phyloP scores from a whole-genome alignment of 169 alveolate species.

The Theileria parva region DNA sequence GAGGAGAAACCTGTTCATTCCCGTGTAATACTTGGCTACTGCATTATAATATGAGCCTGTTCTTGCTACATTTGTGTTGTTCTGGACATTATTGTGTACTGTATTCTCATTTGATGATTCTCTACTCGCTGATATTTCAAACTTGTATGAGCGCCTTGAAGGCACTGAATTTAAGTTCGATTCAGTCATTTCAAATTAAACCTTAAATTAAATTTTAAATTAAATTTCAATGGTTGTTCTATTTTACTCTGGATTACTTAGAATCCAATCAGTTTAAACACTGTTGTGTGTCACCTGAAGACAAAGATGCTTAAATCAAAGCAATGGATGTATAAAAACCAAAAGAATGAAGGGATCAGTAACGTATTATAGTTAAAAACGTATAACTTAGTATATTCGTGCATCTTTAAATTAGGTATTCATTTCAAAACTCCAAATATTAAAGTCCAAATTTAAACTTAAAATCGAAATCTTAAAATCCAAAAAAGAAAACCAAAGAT shows the following conservation, averaged over 20 bases:
- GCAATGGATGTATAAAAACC: not conserved
- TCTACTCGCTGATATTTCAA: not conserved
- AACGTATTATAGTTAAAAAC: not conserved
- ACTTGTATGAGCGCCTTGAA: not conserved
- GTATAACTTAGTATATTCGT: not conserved
- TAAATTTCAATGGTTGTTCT: not conserved
- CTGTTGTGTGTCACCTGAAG: not conserved
- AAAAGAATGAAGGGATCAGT: not conserved
- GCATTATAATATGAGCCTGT: slow-evolving; percentile 7
- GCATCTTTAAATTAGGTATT: not conserved
- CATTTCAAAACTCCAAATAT: not conserved
- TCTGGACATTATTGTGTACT: not conserved
- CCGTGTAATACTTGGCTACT: slow-evolving; percentile 3
- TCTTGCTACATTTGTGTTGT: not conserved
- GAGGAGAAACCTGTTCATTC: not conserved
- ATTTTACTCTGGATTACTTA: not conserved
- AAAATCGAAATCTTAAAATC: too few relatives aligned
- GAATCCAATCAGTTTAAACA: not conserved
- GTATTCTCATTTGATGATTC: not conserved
- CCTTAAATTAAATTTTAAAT: too few relatives aligned
- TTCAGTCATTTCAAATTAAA: not conserved
- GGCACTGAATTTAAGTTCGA: not conserved
- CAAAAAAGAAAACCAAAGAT: not conserved
- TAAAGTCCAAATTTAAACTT: not conserved
- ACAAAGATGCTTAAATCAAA: not conserved